A percentile compares a stretch with the other conserved stretches of the same genome.
Evolutionary conservation across 768 basidiomycete genomes (phyloP).

Genomic region (Tricholoma flavovirens): DNA sequence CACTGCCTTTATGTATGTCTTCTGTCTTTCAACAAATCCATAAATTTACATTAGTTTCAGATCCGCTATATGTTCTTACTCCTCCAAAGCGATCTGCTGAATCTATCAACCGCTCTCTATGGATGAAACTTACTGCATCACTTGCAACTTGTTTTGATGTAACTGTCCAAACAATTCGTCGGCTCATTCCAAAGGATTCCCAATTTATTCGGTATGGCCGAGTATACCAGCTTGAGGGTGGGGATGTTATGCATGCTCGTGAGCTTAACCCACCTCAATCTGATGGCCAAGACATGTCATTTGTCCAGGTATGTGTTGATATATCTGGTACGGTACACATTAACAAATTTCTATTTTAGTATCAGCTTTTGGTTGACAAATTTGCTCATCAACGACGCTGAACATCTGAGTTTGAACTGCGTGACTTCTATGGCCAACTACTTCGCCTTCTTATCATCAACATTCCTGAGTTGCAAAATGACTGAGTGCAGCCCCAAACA

Average conservation of each 20-base stretch:
- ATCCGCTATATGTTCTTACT: background rate
- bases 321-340: background rate
- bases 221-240: slow-evolving; percentile 2
- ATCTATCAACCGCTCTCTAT: background rate
- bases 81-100: background rate
- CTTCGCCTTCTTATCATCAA: background rate
- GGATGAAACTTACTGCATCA: background rate
- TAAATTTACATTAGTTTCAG: background rate
- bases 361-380: slow-evolving; percentile 26
- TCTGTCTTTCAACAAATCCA: background rate
- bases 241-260: background rate
- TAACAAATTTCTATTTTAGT: slow-evolving; percentile 17
- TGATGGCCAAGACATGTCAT: background rate
- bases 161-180: slow-evolving; percentile 3
- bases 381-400: slow-evolving; percentile 10
- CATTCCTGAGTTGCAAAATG: background rate
- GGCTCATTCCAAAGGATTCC: slow-evolving; percentile 4
- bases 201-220: background rate
- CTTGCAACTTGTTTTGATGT: background rate
- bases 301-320: slow-evolving; percentile 1
- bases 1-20: background rate
- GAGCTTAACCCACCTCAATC: background rate
- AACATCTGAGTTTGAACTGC: slow-evolving; percentile 8
- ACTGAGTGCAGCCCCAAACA: slow-evolving; percentile 2
- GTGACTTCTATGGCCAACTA: slow-evolving; percentile 28